Evolutionary conservation across 257 asterid genomes (phyloP).

Genomic region (Nicotiana knightiana): DNA sequence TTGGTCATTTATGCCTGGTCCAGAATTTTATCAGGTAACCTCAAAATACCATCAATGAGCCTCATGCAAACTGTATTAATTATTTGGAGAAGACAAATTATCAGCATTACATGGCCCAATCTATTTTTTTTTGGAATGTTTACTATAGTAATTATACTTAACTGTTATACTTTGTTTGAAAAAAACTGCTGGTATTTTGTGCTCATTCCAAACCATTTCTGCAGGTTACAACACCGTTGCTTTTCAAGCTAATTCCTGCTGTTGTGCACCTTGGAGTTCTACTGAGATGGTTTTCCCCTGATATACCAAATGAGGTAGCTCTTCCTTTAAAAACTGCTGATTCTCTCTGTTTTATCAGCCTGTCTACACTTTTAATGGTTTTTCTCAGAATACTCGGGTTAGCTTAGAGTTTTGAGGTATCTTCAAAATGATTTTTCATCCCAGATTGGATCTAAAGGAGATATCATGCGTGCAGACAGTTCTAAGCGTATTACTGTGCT

Average conservation of each 20-base stretch:
- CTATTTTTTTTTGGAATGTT: background rate
- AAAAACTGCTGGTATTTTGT: background rate
- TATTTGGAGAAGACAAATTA: background rate
- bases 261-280: conserved; percentile 73
- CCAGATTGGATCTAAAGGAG: conserved; percentile 77
- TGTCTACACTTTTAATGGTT: conserved; percentile 14
- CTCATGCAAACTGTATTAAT: background rate
- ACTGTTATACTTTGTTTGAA: background rate
- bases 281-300: conserved; percentile 68
- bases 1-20: background rate
- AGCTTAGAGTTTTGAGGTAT: conserved; percentile 32
- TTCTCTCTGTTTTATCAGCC: conserved; percentile 7
- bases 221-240: conserved; percentile 80
- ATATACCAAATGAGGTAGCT: conserved; percentile 49
- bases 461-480: conserved; percentile 56
- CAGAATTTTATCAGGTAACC: background rate
- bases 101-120: background rate
- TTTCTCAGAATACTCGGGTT: conserved; percentile 17
- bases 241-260: conserved; percentile 79
- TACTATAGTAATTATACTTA: background rate
- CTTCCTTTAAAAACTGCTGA: background rate
- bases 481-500: conserved; percentile 57
- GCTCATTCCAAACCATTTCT: conserved; percentile 21
- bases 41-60: background rate
- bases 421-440: conserved; percentile 37